phyloP scores from a whole-genome alignment of 2,329 filamentous ascomycete genomes.

The Akanthomyces muscarius region DNA sequence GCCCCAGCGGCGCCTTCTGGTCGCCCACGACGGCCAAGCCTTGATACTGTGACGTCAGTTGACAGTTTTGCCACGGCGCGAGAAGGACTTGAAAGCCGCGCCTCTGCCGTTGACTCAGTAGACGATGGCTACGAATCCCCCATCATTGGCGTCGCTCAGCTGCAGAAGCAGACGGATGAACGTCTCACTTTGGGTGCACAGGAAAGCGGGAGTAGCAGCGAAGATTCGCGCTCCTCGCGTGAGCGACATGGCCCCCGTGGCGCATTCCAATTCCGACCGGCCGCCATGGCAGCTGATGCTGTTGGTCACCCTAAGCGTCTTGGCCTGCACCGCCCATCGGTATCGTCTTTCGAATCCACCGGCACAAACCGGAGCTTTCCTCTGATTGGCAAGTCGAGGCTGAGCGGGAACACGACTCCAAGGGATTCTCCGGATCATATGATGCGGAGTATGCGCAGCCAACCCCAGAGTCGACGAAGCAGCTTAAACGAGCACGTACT shows the following conservation, averaged over 20 bases:
- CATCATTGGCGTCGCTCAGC: not conserved
- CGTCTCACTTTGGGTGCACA: conserved; percentile 9
- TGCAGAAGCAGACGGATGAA: not conserved
- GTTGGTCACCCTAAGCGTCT: conserved; percentile 12
- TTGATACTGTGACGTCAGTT: conserved; percentile 47
- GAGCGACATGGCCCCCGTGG: conserved; percentile 20
- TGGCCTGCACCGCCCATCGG: conserved; percentile 49
- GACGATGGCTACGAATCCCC: conserved; percentile 14
- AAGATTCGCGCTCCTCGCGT: conserved; percentile 22
- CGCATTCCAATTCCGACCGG: conserved; percentile 7
- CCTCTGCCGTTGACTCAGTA: conserved; percentile 22
- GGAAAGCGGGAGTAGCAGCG: conserved; percentile 13
- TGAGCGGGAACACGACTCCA: conserved; percentile 45
- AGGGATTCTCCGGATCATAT: conserved; percentile 47
- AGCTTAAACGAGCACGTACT: conserved; percentile 13
- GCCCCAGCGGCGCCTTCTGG: conserved; percentile 33
- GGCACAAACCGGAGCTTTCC: conserved; percentile 61
- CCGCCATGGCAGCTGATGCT: not conserved
- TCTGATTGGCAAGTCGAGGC: conserved; percentile 50
- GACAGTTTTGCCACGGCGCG: conserved; percentile 56
- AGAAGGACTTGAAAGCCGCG: conserved; percentile 43
- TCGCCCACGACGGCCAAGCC: conserved; percentile 44
- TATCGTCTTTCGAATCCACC: conserved; percentile 54
- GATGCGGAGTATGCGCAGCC: conserved; percentile 26
- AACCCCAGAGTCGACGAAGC: not conserved